Evolutionary conservation across 257 asterid species (phyloP).

Genomic region (Parsonsia alboflavescens): DNA sequence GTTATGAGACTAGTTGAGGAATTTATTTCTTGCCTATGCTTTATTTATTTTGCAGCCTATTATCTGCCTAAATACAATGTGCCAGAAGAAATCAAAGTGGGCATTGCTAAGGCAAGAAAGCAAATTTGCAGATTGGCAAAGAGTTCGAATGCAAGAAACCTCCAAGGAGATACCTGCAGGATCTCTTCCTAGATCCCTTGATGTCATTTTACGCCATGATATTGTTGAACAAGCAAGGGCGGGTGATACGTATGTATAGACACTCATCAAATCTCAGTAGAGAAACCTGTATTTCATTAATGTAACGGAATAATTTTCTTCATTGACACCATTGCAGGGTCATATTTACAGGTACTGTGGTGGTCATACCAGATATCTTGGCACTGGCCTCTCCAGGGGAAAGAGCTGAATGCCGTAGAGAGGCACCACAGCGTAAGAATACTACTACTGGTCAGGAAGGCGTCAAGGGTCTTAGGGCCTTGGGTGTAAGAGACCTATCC

Average conservation of each 20-base stretch:
- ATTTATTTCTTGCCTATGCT: background rate
- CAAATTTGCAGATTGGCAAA: conserved; percentile 98
- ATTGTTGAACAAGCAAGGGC: conserved; percentile 97
- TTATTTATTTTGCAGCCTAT: conserved; percentile 58
- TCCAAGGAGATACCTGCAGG: conserved; percentile 98
- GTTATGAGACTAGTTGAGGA: background rate
- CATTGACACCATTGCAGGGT: conserved; percentile 52
- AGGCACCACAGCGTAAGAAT: conserved; percentile 72
- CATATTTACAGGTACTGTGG: conserved; percentile 87
- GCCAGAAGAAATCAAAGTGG: conserved; percentile 79
- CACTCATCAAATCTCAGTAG: background rate
- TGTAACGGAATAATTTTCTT: background rate
- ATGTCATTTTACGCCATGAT: conserved; percentile 90
- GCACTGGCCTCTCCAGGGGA: conserved; percentile 96
- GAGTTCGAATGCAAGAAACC: conserved; percentile 95
- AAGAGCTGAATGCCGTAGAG: conserved; percentile 82
- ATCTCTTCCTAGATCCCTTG: conserved; percentile 95
- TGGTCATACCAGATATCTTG: conserved; percentile 82
- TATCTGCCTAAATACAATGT: conserved; percentile 86
- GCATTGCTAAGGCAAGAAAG: conserved; percentile 96
- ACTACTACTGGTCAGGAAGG: conserved; percentile 72
- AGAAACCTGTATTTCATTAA: background rate
- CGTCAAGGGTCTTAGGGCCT: conserved; percentile 84
- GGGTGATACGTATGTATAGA: conserved; percentile 72
- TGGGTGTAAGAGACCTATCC: conserved; percentile 92